Conservation (phyloP, 2,329 filamentous ascomycete genomes). For the Stagonosporopsis cucurbitacearum region DNA sequence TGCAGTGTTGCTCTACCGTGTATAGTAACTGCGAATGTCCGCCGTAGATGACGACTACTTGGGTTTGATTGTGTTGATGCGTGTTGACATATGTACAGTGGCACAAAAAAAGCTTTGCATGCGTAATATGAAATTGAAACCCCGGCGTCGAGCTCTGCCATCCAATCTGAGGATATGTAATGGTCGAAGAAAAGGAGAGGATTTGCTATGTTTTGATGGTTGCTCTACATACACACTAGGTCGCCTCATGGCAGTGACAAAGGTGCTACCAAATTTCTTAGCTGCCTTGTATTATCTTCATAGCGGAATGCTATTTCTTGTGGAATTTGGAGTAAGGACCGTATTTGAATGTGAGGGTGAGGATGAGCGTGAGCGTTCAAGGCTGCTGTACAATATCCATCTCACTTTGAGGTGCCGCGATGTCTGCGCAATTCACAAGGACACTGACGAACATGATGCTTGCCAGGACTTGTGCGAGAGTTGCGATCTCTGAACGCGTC, state of each 20-base stretch:
- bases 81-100: no score
- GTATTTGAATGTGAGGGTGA: background rate
- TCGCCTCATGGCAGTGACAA: no score
- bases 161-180: no score
- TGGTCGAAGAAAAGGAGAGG: no score
- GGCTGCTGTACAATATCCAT: background rate
- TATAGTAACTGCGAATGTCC: background rate
- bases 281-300: background rate
- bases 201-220: no score
- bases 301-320: background rate
- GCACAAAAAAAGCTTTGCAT: no score
- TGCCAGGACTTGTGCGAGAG: conserved; percentile 7
- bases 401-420: background rate
- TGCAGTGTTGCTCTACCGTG: background rate
- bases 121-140: no score
- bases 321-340: background rate
- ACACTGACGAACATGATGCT: conserved; percentile 12
- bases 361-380: background rate
- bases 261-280: background rate
- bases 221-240: no score
- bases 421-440: conserved; percentile 11
- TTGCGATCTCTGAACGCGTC: conserved; percentile 6
- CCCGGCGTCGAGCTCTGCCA: no score
- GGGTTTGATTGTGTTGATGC: no score
- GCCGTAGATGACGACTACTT: no score